These are phyloP conservation scores for Aquanectria penicillioides DNA, from an alignment of 2,329 filamentous ascomycete species.

Conservation along the genomic window DNA sequence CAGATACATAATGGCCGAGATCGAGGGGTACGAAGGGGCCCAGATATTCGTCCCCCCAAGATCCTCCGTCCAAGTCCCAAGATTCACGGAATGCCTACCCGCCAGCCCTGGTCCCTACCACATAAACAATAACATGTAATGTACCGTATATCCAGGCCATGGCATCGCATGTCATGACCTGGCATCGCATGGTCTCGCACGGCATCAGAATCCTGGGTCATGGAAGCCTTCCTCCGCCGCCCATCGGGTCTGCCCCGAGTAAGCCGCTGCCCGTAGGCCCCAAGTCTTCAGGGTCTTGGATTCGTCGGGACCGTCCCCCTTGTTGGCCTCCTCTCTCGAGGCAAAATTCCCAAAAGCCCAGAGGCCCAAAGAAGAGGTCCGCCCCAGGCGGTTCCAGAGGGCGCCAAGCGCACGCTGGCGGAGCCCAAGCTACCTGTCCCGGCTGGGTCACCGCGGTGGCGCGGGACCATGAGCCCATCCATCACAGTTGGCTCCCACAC, in stretches of 20 bases:
- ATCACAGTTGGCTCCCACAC: constrained; percentile 25
- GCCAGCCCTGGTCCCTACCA: constrained; percentile 24
- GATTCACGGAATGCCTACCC: constrained; percentile 32
- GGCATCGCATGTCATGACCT: constrained; percentile 30
- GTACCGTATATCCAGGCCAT: constrained; percentile 26
- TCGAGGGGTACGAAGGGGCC: constrained; percentile 16
- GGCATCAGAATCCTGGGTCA: constrained; percentile 31
- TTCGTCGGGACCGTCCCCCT: constrained; percentile 26
- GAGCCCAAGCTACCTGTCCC: constrained; percentile 24
- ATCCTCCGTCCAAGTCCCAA: constrained; percentile 27
- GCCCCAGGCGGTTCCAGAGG: constrained; percentile 16
- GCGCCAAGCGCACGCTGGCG: constrained; percentile 25
- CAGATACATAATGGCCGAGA: constrained; percentile 32
- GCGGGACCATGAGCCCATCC: constrained; percentile 33
- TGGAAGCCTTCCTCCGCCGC: constrained; percentile 24
- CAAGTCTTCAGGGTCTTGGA: constrained; percentile 29
- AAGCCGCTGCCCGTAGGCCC: constrained; percentile 17
- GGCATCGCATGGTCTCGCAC: constrained; percentile 24
- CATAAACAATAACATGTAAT: constrained; percentile 10
- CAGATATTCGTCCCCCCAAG: constrained; percentile 23
- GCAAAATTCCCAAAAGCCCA: constrained; percentile 1
- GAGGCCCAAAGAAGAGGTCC: not conserved
- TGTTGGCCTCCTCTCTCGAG: no score
- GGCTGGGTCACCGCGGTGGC: constrained; percentile 35
- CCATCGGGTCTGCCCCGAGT: constrained; percentile 32